phyloP scores from a whole-genome alignment of 495 filamentous ascomycete species.

The Podospora comata region DNA sequence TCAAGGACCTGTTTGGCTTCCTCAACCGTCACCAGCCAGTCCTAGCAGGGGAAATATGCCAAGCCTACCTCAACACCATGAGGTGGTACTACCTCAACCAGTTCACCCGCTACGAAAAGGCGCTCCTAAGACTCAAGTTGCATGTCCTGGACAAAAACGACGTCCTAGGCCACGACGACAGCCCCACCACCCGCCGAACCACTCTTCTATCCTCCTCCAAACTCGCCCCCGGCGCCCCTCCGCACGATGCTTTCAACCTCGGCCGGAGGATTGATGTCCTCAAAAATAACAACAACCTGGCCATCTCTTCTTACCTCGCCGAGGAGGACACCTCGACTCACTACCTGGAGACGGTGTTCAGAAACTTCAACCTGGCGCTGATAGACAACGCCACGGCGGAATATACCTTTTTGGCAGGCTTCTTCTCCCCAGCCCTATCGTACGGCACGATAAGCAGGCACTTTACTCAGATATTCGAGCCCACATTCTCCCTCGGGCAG shows the following conservation, averaged over 20 bases:
- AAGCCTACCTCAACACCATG: constrained; percentile 98
- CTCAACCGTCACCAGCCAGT: constrained; percentile 71
- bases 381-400: constrained; percentile 93
- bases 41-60: constrained; percentile 80
- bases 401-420: constrained; percentile 86
- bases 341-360: constrained; percentile 85
- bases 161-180: constrained; percentile 75
- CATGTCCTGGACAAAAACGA: constrained; percentile 81
- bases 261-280: constrained; percentile 81
- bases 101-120: constrained; percentile 81
- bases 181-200: constrained; percentile 49
- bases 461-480: constrained; percentile 79
- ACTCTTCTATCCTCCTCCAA: constrained; percentile 41
- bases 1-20: constrained; percentile 83
- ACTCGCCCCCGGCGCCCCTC: constrained; percentile 46
- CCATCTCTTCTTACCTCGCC: constrained; percentile 75
- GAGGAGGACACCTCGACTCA: constrained; percentile 84
- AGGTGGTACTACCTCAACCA: constrained; percentile 94
- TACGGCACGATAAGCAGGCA: constrained; percentile 57
- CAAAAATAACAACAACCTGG: constrained; percentile 63
- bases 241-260: constrained; percentile 84
- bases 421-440: constrained; percentile 67
- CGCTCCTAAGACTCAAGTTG: constrained; percentile 79
- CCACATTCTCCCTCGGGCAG: constrained; percentile 78
- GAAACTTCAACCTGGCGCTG: constrained; percentile 89